Conservation (phyloP, 2,329 filamentous ascomycete species). For the Diaporthe aspalathi region DNA sequence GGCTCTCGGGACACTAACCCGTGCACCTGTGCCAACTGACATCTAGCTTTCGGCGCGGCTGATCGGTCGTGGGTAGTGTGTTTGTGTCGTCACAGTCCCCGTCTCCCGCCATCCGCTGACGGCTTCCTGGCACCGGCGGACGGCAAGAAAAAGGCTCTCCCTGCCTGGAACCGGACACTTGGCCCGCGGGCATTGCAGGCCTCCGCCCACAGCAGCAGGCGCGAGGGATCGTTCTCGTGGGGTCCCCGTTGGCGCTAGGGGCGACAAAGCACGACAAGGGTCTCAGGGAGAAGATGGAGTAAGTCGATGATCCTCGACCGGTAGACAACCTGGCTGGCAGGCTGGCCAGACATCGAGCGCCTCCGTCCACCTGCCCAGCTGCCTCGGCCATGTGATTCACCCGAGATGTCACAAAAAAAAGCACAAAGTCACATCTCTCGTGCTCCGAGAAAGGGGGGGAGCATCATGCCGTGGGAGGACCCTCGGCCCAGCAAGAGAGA, state of each 20-base stretch:
- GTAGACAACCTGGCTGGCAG: neutral
- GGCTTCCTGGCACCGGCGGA: neutral
- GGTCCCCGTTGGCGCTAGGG: constrained; percentile 18
- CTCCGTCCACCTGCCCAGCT: neutral
- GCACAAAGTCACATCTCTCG: neutral
- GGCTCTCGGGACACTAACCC: constrained; percentile 21
- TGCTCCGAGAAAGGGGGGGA: constrained; percentile 1
- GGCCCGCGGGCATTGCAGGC: constrained; percentile 22
- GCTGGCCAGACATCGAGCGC: neutral
- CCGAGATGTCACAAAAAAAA: constrained; percentile 23
- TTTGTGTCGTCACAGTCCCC: constrained; percentile 14
- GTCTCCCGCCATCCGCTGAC: constrained; percentile 12
- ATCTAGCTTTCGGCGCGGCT: constrained; percentile 10
- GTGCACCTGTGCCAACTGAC: neutral
- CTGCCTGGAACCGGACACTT: constrained; percentile 9
- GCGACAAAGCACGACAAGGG: constrained; percentile 22
- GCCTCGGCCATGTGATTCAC: constrained; percentile 22
- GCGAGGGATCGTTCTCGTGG: constrained; percentile 8
- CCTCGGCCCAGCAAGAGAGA: too few species aligned
- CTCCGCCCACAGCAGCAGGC: neutral
- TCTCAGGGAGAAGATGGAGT: constrained; percentile 10
- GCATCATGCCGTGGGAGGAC: too few species aligned
- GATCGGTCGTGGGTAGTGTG: constrained; percentile 1
- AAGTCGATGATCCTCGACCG: neutral
- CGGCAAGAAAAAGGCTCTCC: neutral